Evolutionary conservation across 805 yeast genomes (phyloP).

Genomic region (Schwanniomyces vanrijiae): DNA sequence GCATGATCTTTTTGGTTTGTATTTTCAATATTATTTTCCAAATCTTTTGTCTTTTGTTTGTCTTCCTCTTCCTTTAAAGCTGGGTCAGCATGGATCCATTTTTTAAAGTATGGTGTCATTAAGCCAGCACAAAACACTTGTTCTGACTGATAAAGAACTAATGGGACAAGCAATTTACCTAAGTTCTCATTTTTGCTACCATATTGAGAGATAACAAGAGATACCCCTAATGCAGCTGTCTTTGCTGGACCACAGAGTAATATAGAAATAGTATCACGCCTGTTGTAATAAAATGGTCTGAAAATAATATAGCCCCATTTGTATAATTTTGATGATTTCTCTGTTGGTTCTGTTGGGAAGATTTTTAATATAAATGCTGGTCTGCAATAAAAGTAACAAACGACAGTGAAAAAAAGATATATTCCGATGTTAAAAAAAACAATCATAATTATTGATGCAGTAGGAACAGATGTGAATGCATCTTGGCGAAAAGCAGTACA

Average conservation of each 20-base stretch:
- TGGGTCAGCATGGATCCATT: slow-evolving; percentile 57
- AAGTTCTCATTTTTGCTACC: slow-evolving; percentile 61
- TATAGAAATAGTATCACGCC: slow-evolving; percentile 72
- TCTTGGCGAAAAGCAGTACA: slow-evolving; percentile 84
- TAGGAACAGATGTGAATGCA: slow-evolving; percentile 72
- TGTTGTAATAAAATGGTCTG: slow-evolving; percentile 69
- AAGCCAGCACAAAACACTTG: slow-evolving; percentile 83
- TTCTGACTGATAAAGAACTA: slow-evolving; percentile 83
- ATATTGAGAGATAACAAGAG: slow-evolving; percentile 77
- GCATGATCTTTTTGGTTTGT: background rate
- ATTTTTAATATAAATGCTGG: slow-evolving; percentile 49
- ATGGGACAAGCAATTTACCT: slow-evolving; percentile 77
- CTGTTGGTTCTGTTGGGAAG: slow-evolving; percentile 49
- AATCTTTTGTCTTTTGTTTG: background rate
- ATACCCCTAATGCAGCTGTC: slow-evolving; percentile 90
- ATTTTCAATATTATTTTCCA: background rate
- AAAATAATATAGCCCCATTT: slow-evolving; percentile 42
- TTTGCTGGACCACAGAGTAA: slow-evolving; percentile 92
- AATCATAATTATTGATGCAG: slow-evolving; percentile 67
- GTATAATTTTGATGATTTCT: slow-evolving; percentile 46
- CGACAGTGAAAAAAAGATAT: slow-evolving; percentile 69
- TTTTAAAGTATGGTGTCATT: slow-evolving; percentile 62
- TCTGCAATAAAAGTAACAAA: slow-evolving; percentile 62
- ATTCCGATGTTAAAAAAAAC: slow-evolving; percentile 83
- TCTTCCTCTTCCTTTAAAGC: background rate